These are phyloP conservation scores for Didymella sp. DNA, from an alignment of 2,329 filamentous ascomycete species.

Conservation along the genomic window DNA sequence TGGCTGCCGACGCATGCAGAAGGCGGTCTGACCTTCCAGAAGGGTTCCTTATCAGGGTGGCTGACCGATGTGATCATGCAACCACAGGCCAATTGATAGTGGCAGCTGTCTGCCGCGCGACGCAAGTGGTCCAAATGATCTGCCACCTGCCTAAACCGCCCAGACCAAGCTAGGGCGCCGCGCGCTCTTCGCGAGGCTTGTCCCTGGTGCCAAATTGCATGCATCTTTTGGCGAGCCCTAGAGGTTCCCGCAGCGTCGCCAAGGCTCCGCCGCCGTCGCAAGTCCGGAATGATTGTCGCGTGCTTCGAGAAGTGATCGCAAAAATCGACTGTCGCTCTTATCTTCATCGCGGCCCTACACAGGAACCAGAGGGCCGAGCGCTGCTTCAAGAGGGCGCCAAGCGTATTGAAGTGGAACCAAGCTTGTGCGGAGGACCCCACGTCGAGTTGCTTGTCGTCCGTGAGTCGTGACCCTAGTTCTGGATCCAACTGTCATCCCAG, in stretches of 20 bases:
- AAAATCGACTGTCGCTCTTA: neutral
- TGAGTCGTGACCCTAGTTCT: constrained; percentile 19
- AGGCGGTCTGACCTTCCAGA: constrained; percentile 18
- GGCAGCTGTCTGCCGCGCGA: constrained; percentile 3
- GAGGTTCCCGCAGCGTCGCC: too few relatives aligned
- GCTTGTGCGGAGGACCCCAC: constrained; percentile 26
- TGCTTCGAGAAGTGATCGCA: constrained; percentile 1
- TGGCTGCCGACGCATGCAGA: constrained; percentile 2
- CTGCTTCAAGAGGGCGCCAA: constrained; percentile 1
- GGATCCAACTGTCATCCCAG: constrained; percentile 19
- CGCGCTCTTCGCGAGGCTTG: constrained; percentile 24
- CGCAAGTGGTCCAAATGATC: constrained; percentile 14
- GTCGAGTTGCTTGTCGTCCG: constrained; percentile 26
- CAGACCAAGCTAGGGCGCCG: constrained; percentile 7
- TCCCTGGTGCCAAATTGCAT: constrained; percentile 28
- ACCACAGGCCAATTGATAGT: constrained; percentile 16
- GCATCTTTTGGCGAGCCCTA: constrained; percentile 14
- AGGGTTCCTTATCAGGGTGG: constrained; percentile 21
- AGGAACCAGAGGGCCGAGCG: neutral
- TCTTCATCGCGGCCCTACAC: neutral
- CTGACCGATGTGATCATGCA: constrained; percentile 14
- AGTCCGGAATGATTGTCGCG: constrained; percentile 4
- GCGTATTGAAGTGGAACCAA: constrained; percentile 8
- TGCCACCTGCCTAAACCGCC: constrained; percentile 15
- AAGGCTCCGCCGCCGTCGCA: constrained; percentile 4